These are phyloP conservation scores for Ophiostoma quercus DNA, from an alignment of 2,329 filamentous ascomycete genomes.

Conservation along the genomic window DNA sequence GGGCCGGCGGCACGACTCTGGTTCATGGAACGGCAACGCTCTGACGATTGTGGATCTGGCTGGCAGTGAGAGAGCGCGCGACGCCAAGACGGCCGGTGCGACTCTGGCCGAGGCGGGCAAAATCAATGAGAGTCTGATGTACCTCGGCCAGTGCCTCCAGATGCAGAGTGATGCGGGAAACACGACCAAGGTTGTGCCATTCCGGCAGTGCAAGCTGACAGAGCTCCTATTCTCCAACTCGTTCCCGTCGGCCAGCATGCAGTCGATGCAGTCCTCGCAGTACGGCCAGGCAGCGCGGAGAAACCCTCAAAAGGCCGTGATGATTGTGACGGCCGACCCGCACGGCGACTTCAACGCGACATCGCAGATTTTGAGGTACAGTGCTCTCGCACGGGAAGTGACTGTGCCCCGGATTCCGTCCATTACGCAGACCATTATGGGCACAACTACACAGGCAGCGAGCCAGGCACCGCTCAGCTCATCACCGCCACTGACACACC, in stretches of 20 bases:
- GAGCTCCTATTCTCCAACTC: slow-evolving; percentile 85
- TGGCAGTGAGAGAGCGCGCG: slow-evolving; percentile 85
- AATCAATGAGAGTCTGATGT: slow-evolving; percentile 98
- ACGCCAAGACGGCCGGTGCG: slow-evolving; percentile 88
- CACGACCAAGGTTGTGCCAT: slow-evolving; percentile 63
- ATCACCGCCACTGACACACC: not conserved
- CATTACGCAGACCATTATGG: slow-evolving; percentile 65
- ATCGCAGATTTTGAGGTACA: slow-evolving; percentile 91
- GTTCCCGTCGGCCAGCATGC: slow-evolving; percentile 58
- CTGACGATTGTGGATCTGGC: slow-evolving; percentile 89
- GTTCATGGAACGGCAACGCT: slow-evolving; percentile 68
- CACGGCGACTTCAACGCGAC: slow-evolving; percentile 94
- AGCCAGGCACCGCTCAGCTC: slow-evolving; percentile 17
- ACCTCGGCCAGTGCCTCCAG: slow-evolving; percentile 91
- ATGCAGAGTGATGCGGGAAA: slow-evolving; percentile 74
- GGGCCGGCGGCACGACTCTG: slow-evolving; percentile 40
- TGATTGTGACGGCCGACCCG: slow-evolving; percentile 95
- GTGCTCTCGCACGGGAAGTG: slow-evolving; percentile 84
- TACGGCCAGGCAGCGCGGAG: slow-evolving; percentile 40
- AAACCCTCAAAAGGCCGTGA: slow-evolving; percentile 79
- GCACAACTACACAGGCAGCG: slow-evolving; percentile 31
- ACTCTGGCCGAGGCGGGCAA: slow-evolving; percentile 94
- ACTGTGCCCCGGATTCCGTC: slow-evolving; percentile 86
- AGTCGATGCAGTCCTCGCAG: slow-evolving; percentile 31
- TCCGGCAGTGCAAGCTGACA: slow-evolving; percentile 78